Base-by-base conservation (phyloP, 768 basidiomycete genomes). In the Trametes coccinea region DNA sequence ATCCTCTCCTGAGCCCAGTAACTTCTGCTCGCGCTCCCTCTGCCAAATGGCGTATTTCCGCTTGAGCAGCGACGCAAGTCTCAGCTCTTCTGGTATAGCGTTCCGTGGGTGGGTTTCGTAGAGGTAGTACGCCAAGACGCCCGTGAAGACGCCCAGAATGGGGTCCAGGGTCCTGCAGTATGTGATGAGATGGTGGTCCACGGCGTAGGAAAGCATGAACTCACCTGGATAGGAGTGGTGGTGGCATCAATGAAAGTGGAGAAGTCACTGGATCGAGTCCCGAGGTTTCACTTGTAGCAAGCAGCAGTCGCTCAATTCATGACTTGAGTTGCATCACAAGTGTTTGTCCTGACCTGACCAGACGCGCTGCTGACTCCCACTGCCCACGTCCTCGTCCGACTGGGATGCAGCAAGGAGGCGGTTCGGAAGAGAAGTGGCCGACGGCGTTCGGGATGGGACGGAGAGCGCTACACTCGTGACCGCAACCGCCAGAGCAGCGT, bases 101-200 rank as follows among this genome's bases (percentile, higher is more conserved):
- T 86, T 89, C 41, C 92, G 84, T 5, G 92, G 92, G 72, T 93
- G 84, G 31, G 79, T 87, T 71, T 94, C 92, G 72, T 89, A 83
- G 40, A 94, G 82, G 71, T 90, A 86, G 72, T 86, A 93, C 5
- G 92, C 92, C 45, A 92, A 73, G 43, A 84, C 72, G 11, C 92
- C 92, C 1, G 91, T 92, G 69, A 92, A 87, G 54, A 92, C 74
- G 6, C 91, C 92, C 43, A 94, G 74, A 14, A 90, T 58, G 4
- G 89, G 85, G 73, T 94, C 92, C 4, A 92, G 67, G 1, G 81
- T 71, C 30, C 91, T 93, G 62, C 17, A 41, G 13, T 9, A 13
- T 5, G 51, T 41, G 3, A 5, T 14, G 17, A 34, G 2, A 14
- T 33, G 13, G 31, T 3, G 17, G 5, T 29, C 16, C 50, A n/a